Evolutionary conservation across 495 filamentous ascomycete species (phyloP), one percentile per base, ranked within the genome.

Genomic region (Talaromyces proteolyticus): DNA sequence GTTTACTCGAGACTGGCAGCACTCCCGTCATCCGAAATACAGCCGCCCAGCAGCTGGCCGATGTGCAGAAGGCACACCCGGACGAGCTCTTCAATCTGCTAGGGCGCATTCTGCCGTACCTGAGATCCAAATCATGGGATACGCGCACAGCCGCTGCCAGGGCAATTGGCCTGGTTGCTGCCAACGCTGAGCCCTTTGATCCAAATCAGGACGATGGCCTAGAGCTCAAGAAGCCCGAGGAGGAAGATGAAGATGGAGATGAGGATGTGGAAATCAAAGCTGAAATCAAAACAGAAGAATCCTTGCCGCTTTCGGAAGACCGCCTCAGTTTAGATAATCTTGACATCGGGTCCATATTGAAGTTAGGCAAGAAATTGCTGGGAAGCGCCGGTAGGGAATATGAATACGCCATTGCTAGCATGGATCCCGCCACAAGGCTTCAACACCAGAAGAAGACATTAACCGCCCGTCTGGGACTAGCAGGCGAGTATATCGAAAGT

Each of bases 61-160:
- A 97, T 73, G 91, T 96, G 53, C 94, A 97, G 67, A 97, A 95
- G 62, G 85, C 91, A 55, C 94, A 97, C 60, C 93, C 94, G 0
- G 92, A 97, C 65, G 93, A 98, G 61, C 75, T 97, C 3, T 97
- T 96, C 67, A 96, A 97, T 57, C 77, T 98, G 6, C 77, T 98
- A n/a, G 89, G 89, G n/a, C 79, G 92, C 42, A 91, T 98, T 38
- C 80, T 97, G 16, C 91, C 94, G 2, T 96, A 94, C 66, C 78
- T 97, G 14, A 79, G 85, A 49, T 89, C 91, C 49, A 95, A 90
- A 62, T 89, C 88, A 51, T 98, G 93, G 93, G 93, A 98, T 54
- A 96, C 93, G 7, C 78, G 93, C 26, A 88, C 81, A 39, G 92
- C 94, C 40, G 85, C 93, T 37, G 88, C 93, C 51, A 93, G 88